Base-by-base conservation (phyloP, 2,329 filamentous ascomycete genomes). In the Pyrenophora teres region DNA sequence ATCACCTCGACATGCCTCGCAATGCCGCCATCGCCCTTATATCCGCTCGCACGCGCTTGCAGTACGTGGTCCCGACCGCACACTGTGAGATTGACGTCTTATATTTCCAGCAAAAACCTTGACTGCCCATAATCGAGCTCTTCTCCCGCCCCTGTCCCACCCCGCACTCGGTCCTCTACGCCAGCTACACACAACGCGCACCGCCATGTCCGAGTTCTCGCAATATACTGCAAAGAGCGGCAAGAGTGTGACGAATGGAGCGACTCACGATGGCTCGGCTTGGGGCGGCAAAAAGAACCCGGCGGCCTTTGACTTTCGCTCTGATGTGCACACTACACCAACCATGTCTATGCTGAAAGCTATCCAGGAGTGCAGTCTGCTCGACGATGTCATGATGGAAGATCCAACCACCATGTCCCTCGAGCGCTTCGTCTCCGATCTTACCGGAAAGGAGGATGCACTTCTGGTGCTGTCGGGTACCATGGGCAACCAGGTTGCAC, bases 401-500 rank as follows among this genome's bases (percentile, higher is more conserved):
- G 92, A 96, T 65, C 79, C 83, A 0, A 91, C 88, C 0, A 97
- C 93, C 1, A 85, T 82, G 43, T 80, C 83, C 19, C 84, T 97
- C 35, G 89, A 97, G 72, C 76, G 81, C 39, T 87, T 89, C 70
- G 81, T 95, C 38, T 90, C 91, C 15, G 70, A 81, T 27, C 81
- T 95, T 3, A 84, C 90, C 0, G 85, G 85, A 61, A 92, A 95
- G 63, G 87, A 92, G 65, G 85, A 85, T 6, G 88, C 84, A 0
- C 79, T 97, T 4, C 86, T 96, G 46, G 90, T 96, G 48, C 80
- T 95, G 52, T 94, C 90, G 0, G 93, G 93, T 3, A 96, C 92
- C 4, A 96, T 96, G 92, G 92, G 91, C 35, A 97, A 97, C 75
- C 92, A 96, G 72, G 79, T 97, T 15, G 87, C 88, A 0, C 81